Percentiles rank a stretch among this genome's conserved stretches.
These are phyloP conservation scores for Solanum phureja DNA, from an alignment of 257 asterid genomes.

Conservation along the genomic window DNA sequence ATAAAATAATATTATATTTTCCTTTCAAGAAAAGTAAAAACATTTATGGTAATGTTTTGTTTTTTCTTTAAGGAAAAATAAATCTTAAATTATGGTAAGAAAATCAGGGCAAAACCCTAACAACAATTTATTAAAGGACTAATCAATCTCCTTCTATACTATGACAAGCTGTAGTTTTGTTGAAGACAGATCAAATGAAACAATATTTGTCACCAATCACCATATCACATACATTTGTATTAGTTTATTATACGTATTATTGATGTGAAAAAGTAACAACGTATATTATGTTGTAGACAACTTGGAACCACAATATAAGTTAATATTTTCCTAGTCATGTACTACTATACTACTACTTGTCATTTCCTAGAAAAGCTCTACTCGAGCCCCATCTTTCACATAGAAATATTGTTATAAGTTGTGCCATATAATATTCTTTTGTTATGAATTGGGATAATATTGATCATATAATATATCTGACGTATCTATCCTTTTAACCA, in stretches of 20 bases:
- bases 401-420: not conserved
- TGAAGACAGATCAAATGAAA: not conserved
- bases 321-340: not conserved
- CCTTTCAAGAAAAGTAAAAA: too few relatives aligned
- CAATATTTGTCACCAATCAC: not conserved
- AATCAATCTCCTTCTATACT: not conserved
- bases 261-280: not conserved
- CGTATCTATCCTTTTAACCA: not conserved
- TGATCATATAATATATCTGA: not conserved
- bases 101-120: too few relatives aligned
- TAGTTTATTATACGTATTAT: not conserved
- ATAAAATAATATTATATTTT: too few relatives aligned
- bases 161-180: not conserved
- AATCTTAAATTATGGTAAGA: too few relatives aligned
- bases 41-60: too few relatives aligned
- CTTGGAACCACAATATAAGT: not conserved
- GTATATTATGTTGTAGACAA: not conserved
- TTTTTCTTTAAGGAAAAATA: too few relatives aligned
- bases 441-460: too few relatives aligned
- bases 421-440: not conserved
- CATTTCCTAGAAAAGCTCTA: not conserved
- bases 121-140: not conserved
- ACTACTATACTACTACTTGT: not conserved
- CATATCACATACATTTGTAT: not conserved
- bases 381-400: not conserved